Evolutionary conservation across 306 rosid species (phyloP).

Genomic region (Cyclanthera cordifolia): DNA sequence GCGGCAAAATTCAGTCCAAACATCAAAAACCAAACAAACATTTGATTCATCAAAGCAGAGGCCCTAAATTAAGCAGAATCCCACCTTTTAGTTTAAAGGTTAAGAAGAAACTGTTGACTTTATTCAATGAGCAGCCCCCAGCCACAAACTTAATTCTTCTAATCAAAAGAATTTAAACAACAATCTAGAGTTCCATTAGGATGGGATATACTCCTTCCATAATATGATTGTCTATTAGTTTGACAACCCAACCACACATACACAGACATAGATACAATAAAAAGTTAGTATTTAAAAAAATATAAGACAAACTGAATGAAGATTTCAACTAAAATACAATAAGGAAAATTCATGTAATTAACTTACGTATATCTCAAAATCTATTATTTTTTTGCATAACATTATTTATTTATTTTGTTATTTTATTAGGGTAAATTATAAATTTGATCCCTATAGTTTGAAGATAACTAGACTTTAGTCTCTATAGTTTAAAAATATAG

Average conservation of each 20-base stretch:
- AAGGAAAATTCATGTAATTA: too few species aligned
- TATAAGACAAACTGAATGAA: too few species aligned
- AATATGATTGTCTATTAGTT: not conserved
- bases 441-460: too few species aligned
- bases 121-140: slow-evolving; percentile 3
- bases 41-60: not conserved
- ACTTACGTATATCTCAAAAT: too few species aligned
- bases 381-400: too few species aligned
- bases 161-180: not conserved
- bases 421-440: too few species aligned
- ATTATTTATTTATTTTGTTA: too few species aligned
- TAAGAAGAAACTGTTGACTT: not conserved
- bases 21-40: not conserved
- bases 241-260: not conserved
- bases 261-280: too few species aligned
- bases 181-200: not conserved
- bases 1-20: not conserved
- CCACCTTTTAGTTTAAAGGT: slow-evolving; percentile 4
- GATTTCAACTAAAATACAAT: too few species aligned
- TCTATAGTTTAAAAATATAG: too few species aligned
- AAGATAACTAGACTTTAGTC: too few species aligned
- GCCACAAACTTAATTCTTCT: slow-evolving; percentile 1
- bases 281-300: too few species aligned
- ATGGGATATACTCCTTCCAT: not conserved
- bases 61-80: not conserved